Evolutionary conservation across 805 yeast genomes (phyloP), one percentile per base, ranked within the genome.

Genomic region (Debaryomyces castellii): DNA sequence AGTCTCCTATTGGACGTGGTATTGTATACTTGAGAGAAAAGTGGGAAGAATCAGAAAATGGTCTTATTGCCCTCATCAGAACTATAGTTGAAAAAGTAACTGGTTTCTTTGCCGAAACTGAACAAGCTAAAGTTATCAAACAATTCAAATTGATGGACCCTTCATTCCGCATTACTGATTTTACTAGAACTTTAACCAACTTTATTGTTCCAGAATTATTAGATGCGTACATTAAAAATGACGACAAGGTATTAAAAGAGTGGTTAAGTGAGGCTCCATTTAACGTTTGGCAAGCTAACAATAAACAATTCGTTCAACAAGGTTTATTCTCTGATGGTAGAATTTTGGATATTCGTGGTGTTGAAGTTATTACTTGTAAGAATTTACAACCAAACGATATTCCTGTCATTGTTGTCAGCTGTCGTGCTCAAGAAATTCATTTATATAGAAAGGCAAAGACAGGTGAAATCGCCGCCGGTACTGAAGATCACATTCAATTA

Each of bases 211-310:
- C 99, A 9, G 99, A 94, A 67, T 81, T 94, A 28, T 74, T 94
- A 59, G 99, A 94, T 61, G 97, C 98, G 6, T 91, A 90, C 68
- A 89, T 89, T 48, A 86, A 86, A 55, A 96, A 96, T 53, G 97
- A 94, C 57, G 92, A 84, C 51, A 77, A 76, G 41, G 84, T 84
- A 17, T 77, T 94, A 63, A 88, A 91, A 66, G 72, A 75, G 57
- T 94, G 99, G 99, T 81, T 94, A 48, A 85, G 95, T 41, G 99
- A 94, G 70, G 98, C 98, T 23, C 97, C 99, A 37, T 92, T 71
- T 73, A 92, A 92, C 64, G 95, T 94, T 48, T 89, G 96, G 81
- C 81, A 87, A 54, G 96, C 97, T 27, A 89, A 87, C 65, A 90
- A 92, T 64, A 94, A 94, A 68, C 95, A 88, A 62, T 83, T 89